Percentiles rank a stretch among this genome's conserved stretches.
These are phyloP conservation scores for Agaricus subrufescens DNA, from an alignment of 768 basidiomycete species.

Conservation along the genomic window DNA sequence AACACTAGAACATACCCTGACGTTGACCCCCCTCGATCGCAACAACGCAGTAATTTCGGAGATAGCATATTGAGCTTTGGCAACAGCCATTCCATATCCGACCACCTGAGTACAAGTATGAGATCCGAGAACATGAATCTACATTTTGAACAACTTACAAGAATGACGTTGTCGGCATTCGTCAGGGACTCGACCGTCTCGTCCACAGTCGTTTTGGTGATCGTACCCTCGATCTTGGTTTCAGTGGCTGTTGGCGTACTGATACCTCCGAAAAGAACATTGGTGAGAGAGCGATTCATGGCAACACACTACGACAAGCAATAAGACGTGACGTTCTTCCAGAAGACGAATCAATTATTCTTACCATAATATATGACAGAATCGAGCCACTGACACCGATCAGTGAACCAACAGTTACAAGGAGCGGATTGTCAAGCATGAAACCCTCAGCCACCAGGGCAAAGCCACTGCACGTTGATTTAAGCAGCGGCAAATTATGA, in stretches of 20 bases:
- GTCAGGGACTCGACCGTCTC: constrained; percentile 75
- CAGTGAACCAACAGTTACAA: constrained; percentile 80
- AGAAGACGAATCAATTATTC: constrained; percentile 13
- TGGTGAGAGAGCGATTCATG: constrained; percentile 84
- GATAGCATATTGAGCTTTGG: constrained; percentile 81
- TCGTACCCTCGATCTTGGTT: constrained; percentile 75
- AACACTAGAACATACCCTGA: constrained; percentile 39
- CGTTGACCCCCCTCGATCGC: constrained; percentile 68
- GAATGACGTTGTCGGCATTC: constrained; percentile 80
- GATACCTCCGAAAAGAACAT: constrained; percentile 89
- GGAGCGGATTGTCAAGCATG: constrained; percentile 83
- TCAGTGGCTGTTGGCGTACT: constrained; percentile 49
- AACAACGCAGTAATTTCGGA: constrained; percentile 74
- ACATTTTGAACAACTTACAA: constrained; percentile 36
- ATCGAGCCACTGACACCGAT: constrained; percentile 91
- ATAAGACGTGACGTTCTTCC: background rate
- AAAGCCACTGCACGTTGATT: constrained; percentile 47
- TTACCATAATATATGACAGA: constrained; percentile 88
- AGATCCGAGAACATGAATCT: background rate
- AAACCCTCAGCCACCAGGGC: constrained; percentile 91
- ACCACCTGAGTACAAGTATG: constrained; percentile 46
- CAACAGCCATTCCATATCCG: constrained; percentile 90
- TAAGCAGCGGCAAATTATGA: background rate
- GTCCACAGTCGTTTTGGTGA: constrained; percentile 74
- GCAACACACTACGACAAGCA: constrained; percentile 64